Conservation (phyloP, 495 filamentous ascomycete species). For the Filosporella fistucella region DNA sequence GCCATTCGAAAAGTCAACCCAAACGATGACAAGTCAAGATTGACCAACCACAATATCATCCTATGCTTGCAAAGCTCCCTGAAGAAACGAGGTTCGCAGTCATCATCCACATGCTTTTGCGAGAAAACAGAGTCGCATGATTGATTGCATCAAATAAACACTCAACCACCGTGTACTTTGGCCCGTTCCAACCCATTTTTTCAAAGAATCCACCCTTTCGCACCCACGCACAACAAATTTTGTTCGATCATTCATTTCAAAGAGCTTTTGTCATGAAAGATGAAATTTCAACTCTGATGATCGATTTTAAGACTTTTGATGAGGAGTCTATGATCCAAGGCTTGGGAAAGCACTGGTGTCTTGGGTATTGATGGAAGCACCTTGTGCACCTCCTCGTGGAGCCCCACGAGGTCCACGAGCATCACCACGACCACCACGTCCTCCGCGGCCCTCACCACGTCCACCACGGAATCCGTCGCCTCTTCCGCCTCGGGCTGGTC, state of each 20-base stretch:
- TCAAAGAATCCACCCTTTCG: conserved; percentile 12
- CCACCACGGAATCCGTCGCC: conserved; percentile 41
- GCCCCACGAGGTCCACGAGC: conserved; percentile 32
- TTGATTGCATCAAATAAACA: conserved; percentile 10
- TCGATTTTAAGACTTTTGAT: conserved; percentile 6
- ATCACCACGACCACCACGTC: conserved; percentile 36
- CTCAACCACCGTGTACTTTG: conserved; percentile 14
- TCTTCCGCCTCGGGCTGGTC: conserved; percentile 38
- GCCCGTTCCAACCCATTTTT: conserved; percentile 9
- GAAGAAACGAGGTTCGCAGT: conserved; percentile 8
- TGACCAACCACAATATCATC: conserved; percentile 4
- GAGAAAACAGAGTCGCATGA: conserved; percentile 8
- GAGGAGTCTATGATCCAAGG: conserved; percentile 47
- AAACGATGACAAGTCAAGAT: conserved; percentile 7
- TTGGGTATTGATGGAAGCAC: conserved; percentile 50
- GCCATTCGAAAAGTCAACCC: conserved; percentile 13
- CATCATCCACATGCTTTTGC: conserved; percentile 10
- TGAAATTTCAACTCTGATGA: conserved; percentile 5
- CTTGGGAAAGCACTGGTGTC: conserved; percentile 71
- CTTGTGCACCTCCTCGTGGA: conserved; percentile 22
- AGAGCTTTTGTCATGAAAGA: conserved; percentile 6
- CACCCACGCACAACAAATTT: conserved; percentile 10
- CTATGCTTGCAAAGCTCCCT: conserved; percentile 7
- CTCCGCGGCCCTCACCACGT: conserved; percentile 41
- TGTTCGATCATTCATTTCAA: conserved; percentile 13